Evolutionary conservation across 257 asterid genomes (phyloP), one percentile per base, ranked within the genome.

Genomic region (Forsythia suspensa): DNA sequence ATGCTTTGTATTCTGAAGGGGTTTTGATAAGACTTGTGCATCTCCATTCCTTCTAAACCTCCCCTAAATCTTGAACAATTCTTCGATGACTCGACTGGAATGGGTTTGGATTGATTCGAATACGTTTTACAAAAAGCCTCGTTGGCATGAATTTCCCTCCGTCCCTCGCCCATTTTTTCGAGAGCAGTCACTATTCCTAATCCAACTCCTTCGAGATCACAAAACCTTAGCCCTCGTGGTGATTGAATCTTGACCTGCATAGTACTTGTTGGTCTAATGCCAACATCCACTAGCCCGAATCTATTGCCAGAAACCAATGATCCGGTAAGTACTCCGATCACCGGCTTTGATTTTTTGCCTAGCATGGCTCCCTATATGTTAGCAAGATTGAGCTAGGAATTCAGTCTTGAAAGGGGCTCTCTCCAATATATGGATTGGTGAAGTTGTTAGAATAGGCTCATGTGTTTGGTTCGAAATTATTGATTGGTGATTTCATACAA

Each of bases 181-280:
- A 94, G 90, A 38, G 97, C 97, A 16, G 97, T 97, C 16, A 94
- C 97, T 43, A 94, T 92, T 6, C 94, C 96, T 36, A 94, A 80
- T 5, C 97, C 98, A 59, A 90, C 96, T 0, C 96, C 97, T 8
- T 92, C 95, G 40, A 86, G 76, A 79, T 92, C 96, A 43, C 83
- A 89, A 36, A 70, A 80, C 59, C 82, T 92, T 0, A 82, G 71
- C 16, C 59, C 4, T 15, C 20, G 16, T 5, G 59, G n/a, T 11
- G 15, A 15, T 29, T 29, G 34, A 29, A 29, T 29, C 5, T 10
- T 15, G 59, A 11, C 59, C 4, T 51, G 2, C n/a, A 51, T 15
- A 15, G n/a, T 51, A 15, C 16, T 51, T 51, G 15, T 51, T 51
- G 18, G 16, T 6, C 59, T 2, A 51, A 15, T 51, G 10, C 59